Evolutionary conservation across 208 protist genomes (phyloP).

Genomic region (Leishmania tarentolae): DNA sequence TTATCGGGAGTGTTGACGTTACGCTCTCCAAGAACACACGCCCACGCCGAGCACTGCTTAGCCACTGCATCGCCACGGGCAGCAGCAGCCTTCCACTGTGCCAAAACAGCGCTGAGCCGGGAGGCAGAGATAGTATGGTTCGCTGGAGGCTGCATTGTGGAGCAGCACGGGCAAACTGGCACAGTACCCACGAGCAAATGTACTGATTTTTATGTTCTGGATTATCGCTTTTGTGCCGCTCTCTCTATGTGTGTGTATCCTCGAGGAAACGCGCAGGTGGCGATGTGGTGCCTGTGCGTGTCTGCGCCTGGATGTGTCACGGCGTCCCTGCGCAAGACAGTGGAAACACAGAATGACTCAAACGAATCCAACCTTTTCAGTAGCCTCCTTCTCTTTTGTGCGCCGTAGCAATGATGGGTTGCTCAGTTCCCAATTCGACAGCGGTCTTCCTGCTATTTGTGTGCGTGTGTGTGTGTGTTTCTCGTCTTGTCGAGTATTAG

Average conservation of each 20-base stretch:
- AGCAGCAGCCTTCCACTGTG: slow-evolving; percentile 40
- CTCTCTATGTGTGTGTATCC: not conserved
- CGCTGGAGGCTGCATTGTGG: slow-evolving; percentile 8
- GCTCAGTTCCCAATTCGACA: not conserved
- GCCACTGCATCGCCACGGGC: slow-evolving; percentile 29
- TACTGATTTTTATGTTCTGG: not conserved
- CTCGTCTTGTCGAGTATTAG: not conserved
- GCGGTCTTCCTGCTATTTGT: not conserved
- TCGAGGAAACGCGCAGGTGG: not conserved
- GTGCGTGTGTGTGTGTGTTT: not conserved
- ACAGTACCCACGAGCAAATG: not conserved
- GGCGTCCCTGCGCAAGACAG: not conserved
- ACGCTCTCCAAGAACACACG: slow-evolving; percentile 63
- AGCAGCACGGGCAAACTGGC: not conserved
- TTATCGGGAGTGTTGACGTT: slow-evolving; percentile 78
- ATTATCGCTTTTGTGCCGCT: not conserved
- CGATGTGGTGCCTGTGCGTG: not conserved
- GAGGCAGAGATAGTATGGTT: slow-evolving; percentile 43
- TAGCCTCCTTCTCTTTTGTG: not conserved
- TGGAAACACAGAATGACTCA: not conserved
- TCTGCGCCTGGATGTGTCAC: not conserved
- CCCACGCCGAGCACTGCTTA: slow-evolving; percentile 42
- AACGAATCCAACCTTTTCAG: not conserved
- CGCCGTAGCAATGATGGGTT: not conserved
- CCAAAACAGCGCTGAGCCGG: slow-evolving; percentile 44